Evolutionary conservation across 1,284 basidiomycete species (phyloP).

Genomic region (Moesziomyces sp.): DNA sequence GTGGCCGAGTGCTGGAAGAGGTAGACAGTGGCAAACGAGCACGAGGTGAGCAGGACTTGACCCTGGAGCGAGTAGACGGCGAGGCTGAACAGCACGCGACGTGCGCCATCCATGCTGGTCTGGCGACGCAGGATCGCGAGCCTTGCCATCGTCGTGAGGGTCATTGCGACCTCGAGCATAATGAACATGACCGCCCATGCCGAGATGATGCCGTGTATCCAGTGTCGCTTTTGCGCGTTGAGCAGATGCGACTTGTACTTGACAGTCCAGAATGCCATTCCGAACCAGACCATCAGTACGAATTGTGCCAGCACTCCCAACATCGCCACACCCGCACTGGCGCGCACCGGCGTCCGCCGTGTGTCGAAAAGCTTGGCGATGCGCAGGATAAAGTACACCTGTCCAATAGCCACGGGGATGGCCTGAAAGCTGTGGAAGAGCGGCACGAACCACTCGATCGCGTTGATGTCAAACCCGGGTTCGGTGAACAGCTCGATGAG

Average conservation of each 20-base stretch:
- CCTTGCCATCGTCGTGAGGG: slow-evolving; percentile 20
- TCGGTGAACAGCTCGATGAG: slow-evolving; percentile 11
- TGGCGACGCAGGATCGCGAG: slow-evolving; percentile 10
- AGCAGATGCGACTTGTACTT: slow-evolving; percentile 16
- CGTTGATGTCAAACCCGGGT: slow-evolving; percentile 24
- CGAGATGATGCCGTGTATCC: slow-evolving; percentile 17
- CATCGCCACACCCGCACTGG: neutral
- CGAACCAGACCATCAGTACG: slow-evolving; percentile 24
- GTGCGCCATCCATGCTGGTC: slow-evolving; percentile 19
- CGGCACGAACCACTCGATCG: slow-evolving; percentile 24
- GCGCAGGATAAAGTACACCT: slow-evolving; percentile 24
- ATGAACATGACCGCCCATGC: slow-evolving; percentile 30
- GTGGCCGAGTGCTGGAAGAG: slow-evolving; percentile 9
- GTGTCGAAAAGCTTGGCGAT: slow-evolving; percentile 32
- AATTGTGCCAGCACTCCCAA: slow-evolving; percentile 7
- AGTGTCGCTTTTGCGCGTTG: neutral
- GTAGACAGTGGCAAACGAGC: slow-evolving; percentile 12
- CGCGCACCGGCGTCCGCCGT: neutral
- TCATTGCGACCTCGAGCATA: slow-evolving; percentile 19
- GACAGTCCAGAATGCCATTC: slow-evolving; percentile 8
- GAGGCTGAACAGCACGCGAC: slow-evolving; percentile 16
- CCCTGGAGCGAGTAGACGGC: slow-evolving; percentile 37
- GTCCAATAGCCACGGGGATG: slow-evolving; percentile 27
- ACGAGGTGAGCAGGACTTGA: slow-evolving; percentile 14
- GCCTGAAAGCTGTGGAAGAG: slow-evolving; percentile 17